Evolutionary conservation across 78 protist species (phyloP).

Genomic region (Dictyostelium capitatum): DNA sequence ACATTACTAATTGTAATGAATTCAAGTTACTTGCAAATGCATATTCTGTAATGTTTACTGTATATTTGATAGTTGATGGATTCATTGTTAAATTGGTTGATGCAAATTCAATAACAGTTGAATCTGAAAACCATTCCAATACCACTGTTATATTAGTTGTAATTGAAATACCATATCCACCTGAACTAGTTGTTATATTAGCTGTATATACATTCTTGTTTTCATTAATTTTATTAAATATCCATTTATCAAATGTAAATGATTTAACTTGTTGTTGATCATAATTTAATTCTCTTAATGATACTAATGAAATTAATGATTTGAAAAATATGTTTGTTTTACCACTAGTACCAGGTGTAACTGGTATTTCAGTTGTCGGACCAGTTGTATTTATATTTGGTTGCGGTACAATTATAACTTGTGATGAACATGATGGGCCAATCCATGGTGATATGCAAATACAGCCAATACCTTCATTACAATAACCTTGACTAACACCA

Average conservation of each 20-base stretch:
- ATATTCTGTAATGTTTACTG: too few relatives aligned
- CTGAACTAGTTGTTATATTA: not conserved
- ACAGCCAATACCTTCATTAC: constrained; percentile 8
- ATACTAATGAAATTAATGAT: constrained; percentile 15
- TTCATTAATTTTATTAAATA: not conserved
- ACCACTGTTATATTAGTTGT: constrained; percentile 12
- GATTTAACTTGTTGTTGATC: not conserved
- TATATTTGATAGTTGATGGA: too few relatives aligned
- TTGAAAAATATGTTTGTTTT: not conserved
- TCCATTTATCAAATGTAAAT: constrained; percentile 30
- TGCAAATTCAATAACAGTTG: too few relatives aligned
- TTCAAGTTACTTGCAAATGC: too few relatives aligned
- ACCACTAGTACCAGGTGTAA: not conserved
- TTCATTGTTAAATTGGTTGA: too few relatives aligned
- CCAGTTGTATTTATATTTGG: constrained; percentile 15
- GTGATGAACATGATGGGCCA: not conserved
- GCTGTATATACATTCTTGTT: not conserved
- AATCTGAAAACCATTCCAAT: not conserved
- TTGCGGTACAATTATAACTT: not conserved
- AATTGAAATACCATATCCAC: not conserved
- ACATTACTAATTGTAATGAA: too few relatives aligned
- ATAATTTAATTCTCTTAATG: constrained; percentile 31
- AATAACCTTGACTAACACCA: constrained; percentile 14
- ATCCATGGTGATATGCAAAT: constrained; percentile 2
- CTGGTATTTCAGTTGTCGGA: not conserved